Base-by-base conservation (phyloP, 176 grass and related monocot genomes). In the Oryza punctata region DNA sequence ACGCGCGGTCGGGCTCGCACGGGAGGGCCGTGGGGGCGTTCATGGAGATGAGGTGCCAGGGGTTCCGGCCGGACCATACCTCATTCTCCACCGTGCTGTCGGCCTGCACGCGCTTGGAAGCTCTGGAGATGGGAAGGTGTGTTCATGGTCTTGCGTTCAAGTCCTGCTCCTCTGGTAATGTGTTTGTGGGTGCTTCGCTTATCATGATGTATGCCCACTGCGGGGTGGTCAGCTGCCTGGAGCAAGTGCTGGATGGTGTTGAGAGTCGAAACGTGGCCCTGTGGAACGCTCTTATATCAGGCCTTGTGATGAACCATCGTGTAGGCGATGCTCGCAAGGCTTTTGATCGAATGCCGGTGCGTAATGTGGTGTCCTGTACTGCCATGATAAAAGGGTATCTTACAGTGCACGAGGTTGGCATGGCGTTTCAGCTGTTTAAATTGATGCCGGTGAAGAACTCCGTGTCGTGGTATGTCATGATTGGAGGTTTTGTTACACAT, bases 361-460 rank as follows among this genome's bases (percentile, higher is more conserved):
- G 79, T 15, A 95, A 95, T 54, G 90, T 95, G 18, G 87, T 95
- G 27, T 86, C 90, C 38, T 95, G 93, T 90, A 95, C 90, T 6
- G 90, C 87, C 27, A 88, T 92, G 93, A 69, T 95, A 41, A 77
- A 86, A 75, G 93, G 90, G 12, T 71, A 84, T 30, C 25, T 90
- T 43, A 59, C 3, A 47, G 70, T 29, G 27, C 50, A 73, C 4
- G 46, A 92, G 50, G 14, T 95, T 16, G 78, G 63, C 2, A 6
- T 25, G 43, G 90, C 93, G 0, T 38, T 84, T 30, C 79, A 88
- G 71, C 76, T 95, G 21, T 95, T 92, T 47, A 72, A 86, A 6
- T 74, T 54, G 83, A 92, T 92, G 93, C 90, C 93, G 11, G 3
- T 63, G 26, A 95, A 92, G 79, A 95, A 92, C 54, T 64, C 64